Percentiles rank a stretch among this genome's conserved stretches.
Conservation (phyloP, 2,329 filamentous ascomycete species). For the Pseudogymnoascus sp. region DNA sequence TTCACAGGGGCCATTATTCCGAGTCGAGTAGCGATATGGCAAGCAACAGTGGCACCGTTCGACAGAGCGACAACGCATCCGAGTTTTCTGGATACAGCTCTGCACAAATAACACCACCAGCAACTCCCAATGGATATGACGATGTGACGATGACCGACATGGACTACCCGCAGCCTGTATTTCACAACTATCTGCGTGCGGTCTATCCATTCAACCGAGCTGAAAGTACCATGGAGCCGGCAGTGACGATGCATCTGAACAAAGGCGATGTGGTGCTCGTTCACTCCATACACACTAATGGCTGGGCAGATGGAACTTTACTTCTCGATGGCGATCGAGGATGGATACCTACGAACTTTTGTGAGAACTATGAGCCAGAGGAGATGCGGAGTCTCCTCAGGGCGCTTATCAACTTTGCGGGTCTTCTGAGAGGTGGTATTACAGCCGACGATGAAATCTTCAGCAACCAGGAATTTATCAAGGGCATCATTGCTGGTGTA, state of each 20-base stretch:
- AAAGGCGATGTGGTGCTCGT: conserved; percentile 89
- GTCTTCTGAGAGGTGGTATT: conserved; percentile 71
- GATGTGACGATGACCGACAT: conserved; percentile 34
- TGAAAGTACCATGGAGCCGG: conserved; percentile 67
- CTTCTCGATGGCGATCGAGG: conserved; percentile 78
- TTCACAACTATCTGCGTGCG: conserved; percentile 90
- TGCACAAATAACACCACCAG: conserved; percentile 65
- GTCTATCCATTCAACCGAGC: conserved; percentile 83
- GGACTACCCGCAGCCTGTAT: conserved; percentile 53
- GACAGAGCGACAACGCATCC: neutral
- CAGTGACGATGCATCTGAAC: conserved; percentile 79
- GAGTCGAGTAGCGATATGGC: neutral
- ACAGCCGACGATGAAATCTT: conserved; percentile 72
- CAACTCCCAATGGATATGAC: conserved; percentile 64
- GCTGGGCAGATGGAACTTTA: conserved; percentile 94
- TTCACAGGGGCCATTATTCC: conserved; percentile 2
- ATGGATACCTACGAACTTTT: conserved; percentile 98
- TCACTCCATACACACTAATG: conserved; percentile 95
- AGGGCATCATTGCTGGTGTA: conserved; percentile 87
- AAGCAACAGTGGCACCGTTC: neutral
- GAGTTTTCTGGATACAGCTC: conserved; percentile 20
- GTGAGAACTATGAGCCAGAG: conserved; percentile 85
- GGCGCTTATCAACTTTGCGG: conserved; percentile 86
- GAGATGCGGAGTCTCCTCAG: conserved; percentile 79
- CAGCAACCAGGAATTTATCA: conserved; percentile 86